Evolutionary conservation across 441 rosid genomes (phyloP), one percentile per base, ranked within the genome.

Genomic region (Populus hybrid): DNA sequence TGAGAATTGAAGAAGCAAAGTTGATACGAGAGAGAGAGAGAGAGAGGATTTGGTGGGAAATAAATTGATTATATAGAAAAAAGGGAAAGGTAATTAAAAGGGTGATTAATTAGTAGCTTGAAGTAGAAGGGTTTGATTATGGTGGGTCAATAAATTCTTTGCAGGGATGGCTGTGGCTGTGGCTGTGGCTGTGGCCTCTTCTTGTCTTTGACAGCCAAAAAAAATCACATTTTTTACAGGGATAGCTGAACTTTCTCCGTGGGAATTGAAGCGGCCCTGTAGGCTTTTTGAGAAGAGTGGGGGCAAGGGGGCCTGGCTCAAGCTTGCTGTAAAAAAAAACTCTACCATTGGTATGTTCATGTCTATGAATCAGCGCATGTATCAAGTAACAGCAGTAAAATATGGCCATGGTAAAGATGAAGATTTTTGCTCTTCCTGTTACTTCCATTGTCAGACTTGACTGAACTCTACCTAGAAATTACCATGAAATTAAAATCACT

Each of bases 21-120:
- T 40, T 65, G 24, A 40, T 28, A 66, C 57, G n/a, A 30, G 40
- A 38, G 63, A 66, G 6, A 67, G 67, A 16, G 19, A 11, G 28
- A 5, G n/a, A 5, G 11, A 6, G 11, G 76, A 84, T 82, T 84
- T 80, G 87, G 90, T 87, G 89, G 83, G 86, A 81, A 87, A 80
- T 81, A 64, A 85, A 71, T 70, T 65, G 63, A 63, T 5, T 18
- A 18, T 9, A 35, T 24, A 24, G 19, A 53, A 53, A 21, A 36
- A 10, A 38, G 11, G 34, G 28, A 9, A 67, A 34, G 10, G 9
- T 21, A 1, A 50, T 36, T 24, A 9, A 14, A 61, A 71, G 12
- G 1, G 1, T 21, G 66, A 9, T 21, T 71, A 11, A 71, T 42
- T 21, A 24, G 11, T 42, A 61, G 24, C 70, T 74, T 74, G 23